Evolutionary conservation across 495 filamentous ascomycete genomes (phyloP), one percentile per base, ranked within the genome.

Genomic region (Neurospora tetraspora): DNA sequence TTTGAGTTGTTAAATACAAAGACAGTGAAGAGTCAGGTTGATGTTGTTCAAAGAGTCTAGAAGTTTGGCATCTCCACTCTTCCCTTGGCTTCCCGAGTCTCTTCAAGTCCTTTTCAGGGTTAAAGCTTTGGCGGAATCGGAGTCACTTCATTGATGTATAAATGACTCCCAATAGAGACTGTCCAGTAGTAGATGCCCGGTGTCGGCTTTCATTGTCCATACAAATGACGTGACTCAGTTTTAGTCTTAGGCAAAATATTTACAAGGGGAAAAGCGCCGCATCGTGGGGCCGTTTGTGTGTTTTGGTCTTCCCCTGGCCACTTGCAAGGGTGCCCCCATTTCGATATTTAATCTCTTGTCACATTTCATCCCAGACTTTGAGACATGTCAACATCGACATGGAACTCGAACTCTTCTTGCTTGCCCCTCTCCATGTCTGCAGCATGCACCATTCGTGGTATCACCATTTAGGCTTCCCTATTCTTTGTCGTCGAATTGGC

Each of bases 211-310:
- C 18, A 71, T 61, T 14, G 72, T 39, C 38, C 37, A 69, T 8
- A 34, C 39, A 61, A 72, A 74, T 73, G 76, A 73, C 73, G 70
- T 76, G 73, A 77, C 71, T 74, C 73, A 74, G 31, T 77, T 77
- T 59, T 27, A 11, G n/a, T 59, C 47, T 77, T 74, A 77, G 70
- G 70, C 69, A 73, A 76, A 70, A 68, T 42, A 31, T 76, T 75
- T 77, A 75, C 73, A 75, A 71, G 75, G 77, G 36, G 37, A 68
- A 69, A 18, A 20, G 73, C 70, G 34, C 38, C 47, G 70, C 31
- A 12, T 38, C 72, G 77, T 75, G 75, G 77, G 77, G 75, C 53
- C 53, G 23, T 34, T 61, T 61, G 16, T 31, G 12, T 34, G 23
- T 34, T 61, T 16, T 34, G 53, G 53, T 34, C 23, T 34, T 34